phyloP scores from a whole-genome alignment of 345 rosid species.

The Atalantia buxifolia region DNA sequence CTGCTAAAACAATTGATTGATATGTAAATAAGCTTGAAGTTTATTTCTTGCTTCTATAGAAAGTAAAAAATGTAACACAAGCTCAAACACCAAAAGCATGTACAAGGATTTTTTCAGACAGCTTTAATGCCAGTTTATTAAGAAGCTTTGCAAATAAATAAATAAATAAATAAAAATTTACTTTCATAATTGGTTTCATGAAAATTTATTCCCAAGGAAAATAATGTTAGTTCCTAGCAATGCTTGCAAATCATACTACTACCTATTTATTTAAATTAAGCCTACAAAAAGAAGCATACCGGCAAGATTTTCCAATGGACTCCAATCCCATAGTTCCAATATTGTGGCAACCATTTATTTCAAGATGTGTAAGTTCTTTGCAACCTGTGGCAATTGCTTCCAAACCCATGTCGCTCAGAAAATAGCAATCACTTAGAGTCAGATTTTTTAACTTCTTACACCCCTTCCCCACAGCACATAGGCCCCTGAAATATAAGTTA shows the following conservation, averaged over 20 bases:
- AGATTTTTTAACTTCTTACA: conserved; percentile 76
- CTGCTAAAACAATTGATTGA: background rate
- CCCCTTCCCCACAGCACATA: conserved; percentile 66
- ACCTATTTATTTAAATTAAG: background rate
- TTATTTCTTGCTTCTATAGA: background rate
- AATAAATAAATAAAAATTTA: no score
- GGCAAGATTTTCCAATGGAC: conserved; percentile 80
- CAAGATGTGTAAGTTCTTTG: conserved; percentile 73
- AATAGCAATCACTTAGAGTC: conserved; percentile 75
- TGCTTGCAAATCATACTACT: background rate
- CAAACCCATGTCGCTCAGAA: conserved; percentile 72
- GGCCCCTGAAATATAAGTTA: conserved; percentile 62
- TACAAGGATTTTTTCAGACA: background rate
- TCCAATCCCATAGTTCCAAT: conserved; percentile 79
- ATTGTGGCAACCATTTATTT: conserved; percentile 90
- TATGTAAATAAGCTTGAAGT: background rate
- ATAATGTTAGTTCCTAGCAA: background rate
- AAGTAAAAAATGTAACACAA: background rate
- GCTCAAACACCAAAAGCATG: background rate
- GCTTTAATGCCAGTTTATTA: background rate
- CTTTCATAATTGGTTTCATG: no score
- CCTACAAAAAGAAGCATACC: conserved; percentile 36
- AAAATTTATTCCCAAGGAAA: background rate
- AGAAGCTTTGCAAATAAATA: background rate
- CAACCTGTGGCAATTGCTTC: conserved; percentile 80